These are phyloP conservation scores for Rhizomucor miehei DNA, from an alignment of 371 early-diverging fungal species.

Conservation along the genomic window DNA sequence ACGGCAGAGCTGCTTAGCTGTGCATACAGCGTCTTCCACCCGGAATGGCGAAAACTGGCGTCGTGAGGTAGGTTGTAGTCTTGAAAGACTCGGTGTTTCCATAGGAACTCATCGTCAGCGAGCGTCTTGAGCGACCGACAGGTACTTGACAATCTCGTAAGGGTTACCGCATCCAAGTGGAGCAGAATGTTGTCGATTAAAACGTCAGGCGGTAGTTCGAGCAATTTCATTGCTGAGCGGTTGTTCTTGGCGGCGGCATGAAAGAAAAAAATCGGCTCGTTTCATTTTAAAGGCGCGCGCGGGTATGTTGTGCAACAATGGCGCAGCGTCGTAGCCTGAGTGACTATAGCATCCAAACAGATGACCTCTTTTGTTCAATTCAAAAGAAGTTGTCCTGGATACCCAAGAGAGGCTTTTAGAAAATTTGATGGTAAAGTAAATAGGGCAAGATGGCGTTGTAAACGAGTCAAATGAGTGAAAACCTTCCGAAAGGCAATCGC, in stretches of 20 bases:
- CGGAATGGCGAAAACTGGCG: conserved; percentile 26
- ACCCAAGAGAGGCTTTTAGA: too few species aligned
- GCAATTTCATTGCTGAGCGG: conserved; percentile 3
- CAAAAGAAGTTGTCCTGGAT: too few species aligned
- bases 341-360: too few species aligned
- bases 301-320: too few species aligned
- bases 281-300: neutral
- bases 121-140: conserved; percentile 21
- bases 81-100: conserved; percentile 31
- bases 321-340: too few species aligned
- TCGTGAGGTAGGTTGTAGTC: conserved; percentile 35
- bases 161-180: conserved; percentile 17
- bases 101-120: conserved; percentile 34
- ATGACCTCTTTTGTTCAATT: too few species aligned
- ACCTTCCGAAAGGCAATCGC: too few species aligned
- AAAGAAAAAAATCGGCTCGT: neutral
- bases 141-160: conserved; percentile 19
- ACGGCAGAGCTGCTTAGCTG: conserved; percentile 27
- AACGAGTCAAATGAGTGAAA: too few species aligned
- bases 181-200: conserved; percentile 24
- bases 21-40: conserved; percentile 41
- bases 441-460: too few species aligned
- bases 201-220: conserved; percentile 17
- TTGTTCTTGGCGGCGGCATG: too few species aligned
- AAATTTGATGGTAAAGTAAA: too few species aligned